A percentile compares a stretch with the other conserved stretches of the same genome.
These are phyloP conservation scores for Aspergillus sp. DNA, from an alignment of 2,329 filamentous ascomycete genomes.

Conservation along the genomic window DNA sequence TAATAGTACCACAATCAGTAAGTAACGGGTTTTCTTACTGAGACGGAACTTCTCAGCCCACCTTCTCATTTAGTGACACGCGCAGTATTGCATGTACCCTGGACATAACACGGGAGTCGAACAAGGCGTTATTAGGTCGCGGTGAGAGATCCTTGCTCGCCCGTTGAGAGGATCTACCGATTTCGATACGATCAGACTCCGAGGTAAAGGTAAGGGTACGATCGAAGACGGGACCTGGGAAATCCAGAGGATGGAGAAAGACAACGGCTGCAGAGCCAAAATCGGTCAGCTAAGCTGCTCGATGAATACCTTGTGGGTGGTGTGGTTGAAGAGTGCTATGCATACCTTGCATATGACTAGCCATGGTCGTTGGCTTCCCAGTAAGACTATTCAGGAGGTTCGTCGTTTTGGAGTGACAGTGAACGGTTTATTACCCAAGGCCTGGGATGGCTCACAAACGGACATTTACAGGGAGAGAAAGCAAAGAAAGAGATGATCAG, in stretches of 20 bases:
- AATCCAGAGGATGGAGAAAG: slow-evolving; percentile 30
- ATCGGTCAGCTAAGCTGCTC: slow-evolving; percentile 9
- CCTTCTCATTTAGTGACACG: slow-evolving; percentile 28
- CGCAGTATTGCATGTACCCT: slow-evolving; percentile 44
- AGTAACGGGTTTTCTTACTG: background rate
- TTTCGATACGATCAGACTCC: slow-evolving; percentile 27
- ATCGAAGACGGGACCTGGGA: slow-evolving; percentile 24
- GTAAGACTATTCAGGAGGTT: background rate
- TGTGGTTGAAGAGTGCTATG: background rate
- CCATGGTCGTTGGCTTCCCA: slow-evolving; percentile 17
- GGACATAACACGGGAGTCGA: slow-evolving; percentile 50
- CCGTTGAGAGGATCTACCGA: slow-evolving; percentile 46
- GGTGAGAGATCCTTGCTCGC: slow-evolving; percentile 37
- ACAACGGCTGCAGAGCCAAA: slow-evolving; percentile 30
- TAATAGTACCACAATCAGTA: slow-evolving; percentile 14
- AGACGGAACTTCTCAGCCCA: slow-evolving; percentile 12
- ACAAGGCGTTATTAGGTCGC: slow-evolving; percentile 42
- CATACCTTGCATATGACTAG: slow-evolving; percentile 25
- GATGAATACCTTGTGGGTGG: background rate
- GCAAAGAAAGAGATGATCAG: background rate
- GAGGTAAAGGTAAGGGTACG: slow-evolving; percentile 35
- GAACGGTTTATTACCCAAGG: background rate
- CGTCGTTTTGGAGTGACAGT: background rate
- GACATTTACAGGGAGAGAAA: background rate
- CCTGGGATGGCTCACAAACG: background rate